Evolutionary conservation across 805 yeast genomes (phyloP).

Genomic region (Maudiozyma saulgeensis): DNA sequence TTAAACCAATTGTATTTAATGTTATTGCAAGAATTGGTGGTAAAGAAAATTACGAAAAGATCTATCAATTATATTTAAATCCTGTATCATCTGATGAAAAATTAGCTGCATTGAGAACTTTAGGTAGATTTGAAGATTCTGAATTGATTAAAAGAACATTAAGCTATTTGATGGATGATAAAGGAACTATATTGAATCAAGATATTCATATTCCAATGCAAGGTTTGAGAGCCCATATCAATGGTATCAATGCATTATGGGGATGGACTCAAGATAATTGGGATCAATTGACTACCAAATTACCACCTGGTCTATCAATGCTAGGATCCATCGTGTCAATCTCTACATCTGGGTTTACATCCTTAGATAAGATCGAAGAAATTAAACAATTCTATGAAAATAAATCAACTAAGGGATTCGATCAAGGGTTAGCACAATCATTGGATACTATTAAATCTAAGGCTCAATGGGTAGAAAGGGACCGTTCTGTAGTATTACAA

Average conservation of each 20-base stretch:
- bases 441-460: constrained; percentile 51
- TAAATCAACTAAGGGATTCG: constrained; percentile 53
- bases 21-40: constrained; percentile 62
- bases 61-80: constrained; percentile 49
- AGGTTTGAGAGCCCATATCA: constrained; percentile 53
- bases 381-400: constrained; percentile 42
- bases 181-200: constrained; percentile 52
- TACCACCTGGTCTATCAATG: constrained; percentile 79
- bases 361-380: constrained; percentile 40
- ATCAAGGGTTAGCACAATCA: constrained; percentile 56
- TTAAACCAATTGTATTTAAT: constrained; percentile 55
- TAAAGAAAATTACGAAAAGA: constrained; percentile 47
- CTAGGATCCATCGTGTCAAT: constrained; percentile 63
- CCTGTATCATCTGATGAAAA: constrained; percentile 59
- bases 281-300: constrained; percentile 52
- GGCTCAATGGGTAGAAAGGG: constrained; percentile 51
- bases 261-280: constrained; percentile 64
- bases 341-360: constrained; percentile 53
- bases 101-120: constrained; percentile 54
- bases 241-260: constrained; percentile 66
- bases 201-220: constrained; percentile 71
- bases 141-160: constrained; percentile 48
- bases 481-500: constrained; percentile 35
- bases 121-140: constrained; percentile 53
- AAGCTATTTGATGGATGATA: constrained; percentile 40